phyloP scores from a whole-genome alignment of 257 asterid genomes.

The Catharanthus roseus region DNA sequence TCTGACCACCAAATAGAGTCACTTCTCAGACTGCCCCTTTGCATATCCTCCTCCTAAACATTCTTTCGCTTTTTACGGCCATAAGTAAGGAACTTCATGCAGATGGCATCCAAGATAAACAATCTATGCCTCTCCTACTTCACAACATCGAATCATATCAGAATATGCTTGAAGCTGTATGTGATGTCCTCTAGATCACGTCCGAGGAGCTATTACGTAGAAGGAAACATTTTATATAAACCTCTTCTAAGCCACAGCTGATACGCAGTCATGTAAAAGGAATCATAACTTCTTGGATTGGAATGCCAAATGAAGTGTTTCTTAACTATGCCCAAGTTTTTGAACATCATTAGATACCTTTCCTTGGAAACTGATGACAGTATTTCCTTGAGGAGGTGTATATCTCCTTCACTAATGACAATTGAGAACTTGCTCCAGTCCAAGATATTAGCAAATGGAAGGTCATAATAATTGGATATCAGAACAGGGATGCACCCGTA shows the following conservation, averaged over 20 bases:
- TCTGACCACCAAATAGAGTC: no score
- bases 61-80: no score
- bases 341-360: conserved; percentile 43
- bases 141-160: neutral
- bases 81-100: no score
- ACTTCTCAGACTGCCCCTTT: no score
- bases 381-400: conserved; percentile 39
- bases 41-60: no score
- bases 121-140: no score
- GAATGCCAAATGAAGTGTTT: conserved; percentile 66
- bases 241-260: conserved; percentile 78
- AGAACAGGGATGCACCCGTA: conserved; percentile 73
- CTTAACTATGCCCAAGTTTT: conserved; percentile 46
- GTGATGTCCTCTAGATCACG: neutral
- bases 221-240: conserved; percentile 22
- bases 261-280: conserved; percentile 75
- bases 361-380: conserved; percentile 41
- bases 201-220: neutral
- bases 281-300: conserved; percentile 41
- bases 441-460: conserved; percentile 61
- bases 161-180: neutral
- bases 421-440: conserved; percentile 76
- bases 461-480: conserved; percentile 70
- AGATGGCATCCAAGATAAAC: no score
- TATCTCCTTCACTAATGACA: conserved; percentile 40